Conservation (phyloP, 257 asterid species). For the Leptodermis oblonga region DNA sequence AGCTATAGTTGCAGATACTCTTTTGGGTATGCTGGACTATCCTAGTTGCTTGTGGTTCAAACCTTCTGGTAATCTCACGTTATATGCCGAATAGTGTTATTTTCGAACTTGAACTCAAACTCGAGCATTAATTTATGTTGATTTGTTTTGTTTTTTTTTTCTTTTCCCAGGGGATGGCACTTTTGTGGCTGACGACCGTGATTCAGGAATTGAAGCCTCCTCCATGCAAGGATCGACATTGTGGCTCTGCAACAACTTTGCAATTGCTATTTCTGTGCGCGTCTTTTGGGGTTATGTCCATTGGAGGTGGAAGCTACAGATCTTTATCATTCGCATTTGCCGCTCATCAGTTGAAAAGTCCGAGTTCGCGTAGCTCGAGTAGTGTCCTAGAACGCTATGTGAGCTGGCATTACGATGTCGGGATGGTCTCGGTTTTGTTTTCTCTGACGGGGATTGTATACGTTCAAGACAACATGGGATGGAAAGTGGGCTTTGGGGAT, state of each 20-base stretch:
- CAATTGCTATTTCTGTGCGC: constrained; percentile 1
- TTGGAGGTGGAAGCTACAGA: neutral
- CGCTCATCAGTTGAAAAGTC: neutral
- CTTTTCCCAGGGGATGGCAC: neutral
- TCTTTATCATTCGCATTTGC: neutral
- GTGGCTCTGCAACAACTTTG: constrained; percentile 3
- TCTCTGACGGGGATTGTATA: neutral
- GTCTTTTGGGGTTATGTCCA: neutral
- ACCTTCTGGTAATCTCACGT: constrained; percentile 41
- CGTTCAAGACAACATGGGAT: constrained; percentile 1
- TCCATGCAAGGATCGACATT: neutral
- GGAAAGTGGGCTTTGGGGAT: neutral
- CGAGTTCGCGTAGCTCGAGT: neutral
- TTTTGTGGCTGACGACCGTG: neutral
- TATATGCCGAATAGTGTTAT: neutral
- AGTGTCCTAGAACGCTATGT: neutral
- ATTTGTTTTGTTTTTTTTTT: neutral
- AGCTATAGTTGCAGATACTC: constrained; percentile 61
- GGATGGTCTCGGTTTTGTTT: neutral
- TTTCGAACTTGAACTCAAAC: neutral
- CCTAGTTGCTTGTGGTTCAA: constrained; percentile 51
- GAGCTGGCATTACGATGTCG: neutral
- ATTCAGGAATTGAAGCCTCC: neutral
- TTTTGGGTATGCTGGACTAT: constrained; percentile 53
- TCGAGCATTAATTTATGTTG: neutral